Evolutionary conservation across 108 stramenopile genomes (phyloP).

Genomic region (Nannochloropsis gaditana): DNA sequence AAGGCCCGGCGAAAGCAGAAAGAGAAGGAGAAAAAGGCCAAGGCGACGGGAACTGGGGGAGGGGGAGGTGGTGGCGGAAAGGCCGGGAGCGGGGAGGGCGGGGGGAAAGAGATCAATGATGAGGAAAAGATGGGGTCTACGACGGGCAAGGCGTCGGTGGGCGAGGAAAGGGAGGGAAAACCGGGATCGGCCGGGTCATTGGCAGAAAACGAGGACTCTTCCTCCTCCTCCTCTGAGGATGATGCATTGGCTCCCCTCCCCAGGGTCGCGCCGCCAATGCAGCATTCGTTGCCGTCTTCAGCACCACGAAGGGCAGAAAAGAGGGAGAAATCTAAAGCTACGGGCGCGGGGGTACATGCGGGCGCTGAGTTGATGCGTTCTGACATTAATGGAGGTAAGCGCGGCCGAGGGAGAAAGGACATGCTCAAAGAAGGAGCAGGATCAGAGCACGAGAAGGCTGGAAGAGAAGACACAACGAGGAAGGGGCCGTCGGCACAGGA

Average conservation of each 20-base stretch:
- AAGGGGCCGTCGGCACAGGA: too few species aligned
- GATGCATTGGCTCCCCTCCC: not conserved
- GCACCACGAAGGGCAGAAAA: not conserved
- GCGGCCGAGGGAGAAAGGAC: not conserved
- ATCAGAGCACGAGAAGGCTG: not conserved
- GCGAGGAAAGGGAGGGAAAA: not conserved
- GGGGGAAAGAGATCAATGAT: not conserved
- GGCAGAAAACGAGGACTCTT: not conserved
- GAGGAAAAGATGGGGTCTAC: not conserved
- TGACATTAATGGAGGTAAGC: not conserved
- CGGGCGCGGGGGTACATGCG: too few species aligned
- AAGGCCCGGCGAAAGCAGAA: slow-evolving; percentile 74
- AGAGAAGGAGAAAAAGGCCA: slow-evolving; percentile 63
- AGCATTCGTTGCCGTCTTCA: not conserved
- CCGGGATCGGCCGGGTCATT: not conserved
- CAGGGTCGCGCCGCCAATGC: not conserved
- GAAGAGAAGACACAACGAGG: not conserved
- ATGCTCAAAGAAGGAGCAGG: not conserved
- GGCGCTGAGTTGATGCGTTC: too few species aligned
- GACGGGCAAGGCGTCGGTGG: not conserved
- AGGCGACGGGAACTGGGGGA: slow-evolving; percentile 17
- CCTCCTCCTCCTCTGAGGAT: not conserved
- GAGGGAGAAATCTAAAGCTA: not conserved
- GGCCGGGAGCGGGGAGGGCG: not conserved
- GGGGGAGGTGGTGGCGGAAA: not conserved